These are phyloP conservation scores for Seminavis robusta DNA, from an alignment of 108 stramenopile species.

Conservation along the genomic window DNA sequence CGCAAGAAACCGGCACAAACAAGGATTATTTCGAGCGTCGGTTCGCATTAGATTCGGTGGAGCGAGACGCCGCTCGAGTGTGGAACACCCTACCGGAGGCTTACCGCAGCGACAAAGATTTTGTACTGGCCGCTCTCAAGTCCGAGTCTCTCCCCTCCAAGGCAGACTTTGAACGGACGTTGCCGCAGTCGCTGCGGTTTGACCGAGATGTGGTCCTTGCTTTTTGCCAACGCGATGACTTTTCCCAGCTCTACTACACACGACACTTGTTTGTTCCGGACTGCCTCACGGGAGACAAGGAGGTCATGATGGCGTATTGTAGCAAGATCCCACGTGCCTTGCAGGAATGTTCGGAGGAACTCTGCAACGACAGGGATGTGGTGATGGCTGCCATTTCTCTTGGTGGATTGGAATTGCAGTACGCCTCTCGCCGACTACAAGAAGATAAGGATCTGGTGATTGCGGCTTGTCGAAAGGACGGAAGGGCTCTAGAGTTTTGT, in stretches of 20 bases:
- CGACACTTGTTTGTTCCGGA: slow-evolving; percentile 30
- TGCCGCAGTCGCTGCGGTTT: slow-evolving; percentile 24
- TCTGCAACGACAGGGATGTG: slow-evolving; percentile 19
- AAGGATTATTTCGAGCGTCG: too few relatives aligned
- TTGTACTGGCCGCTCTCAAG: slow-evolving; percentile 21
- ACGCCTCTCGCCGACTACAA: slow-evolving; percentile 19
- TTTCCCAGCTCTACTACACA: slow-evolving; percentile 17
- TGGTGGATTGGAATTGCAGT: slow-evolving; percentile 33
- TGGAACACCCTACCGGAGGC: slow-evolving; percentile 15
- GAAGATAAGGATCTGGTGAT: slow-evolving; percentile 10
- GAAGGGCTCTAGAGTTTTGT: slow-evolving; percentile 31
- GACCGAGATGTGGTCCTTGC: slow-evolving; percentile 31
- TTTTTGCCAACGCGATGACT: slow-evolving; percentile 29
- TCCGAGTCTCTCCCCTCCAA: slow-evolving; percentile 17
- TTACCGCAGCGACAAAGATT: slow-evolving; percentile 26
- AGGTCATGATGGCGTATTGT: slow-evolving; percentile 39
- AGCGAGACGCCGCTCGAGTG: neutral
- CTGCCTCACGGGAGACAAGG: slow-evolving; percentile 20
- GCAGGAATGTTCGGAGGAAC: slow-evolving; percentile 24
- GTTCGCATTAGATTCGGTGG: neutral
- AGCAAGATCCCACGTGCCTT: slow-evolving; percentile 27
- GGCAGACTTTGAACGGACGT: slow-evolving; percentile 31
- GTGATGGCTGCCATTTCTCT: slow-evolving; percentile 21
- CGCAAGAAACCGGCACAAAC: too few relatives aligned
- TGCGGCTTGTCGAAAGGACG: slow-evolving; percentile 23